These are phyloP conservation scores for Diplocarpon mali DNA, from an alignment of 2,329 filamentous ascomycete genomes.

Conservation along the genomic window DNA sequence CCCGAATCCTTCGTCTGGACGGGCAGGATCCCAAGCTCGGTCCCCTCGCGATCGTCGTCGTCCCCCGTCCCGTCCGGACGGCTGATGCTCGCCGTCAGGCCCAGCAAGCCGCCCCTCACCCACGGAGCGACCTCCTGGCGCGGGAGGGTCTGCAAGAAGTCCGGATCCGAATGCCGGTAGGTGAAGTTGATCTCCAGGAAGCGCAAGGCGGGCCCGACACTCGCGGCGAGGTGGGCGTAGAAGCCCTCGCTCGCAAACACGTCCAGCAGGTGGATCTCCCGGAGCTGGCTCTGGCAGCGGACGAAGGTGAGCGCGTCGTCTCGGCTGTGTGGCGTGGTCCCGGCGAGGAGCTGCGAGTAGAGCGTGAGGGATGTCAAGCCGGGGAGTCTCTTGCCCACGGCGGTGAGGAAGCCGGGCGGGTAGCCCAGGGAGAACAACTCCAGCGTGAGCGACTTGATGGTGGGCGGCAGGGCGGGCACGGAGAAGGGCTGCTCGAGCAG, in stretches of 20 bases:
- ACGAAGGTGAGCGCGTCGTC: slow-evolving; percentile 32
- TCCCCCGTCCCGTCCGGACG: slow-evolving; percentile 14
- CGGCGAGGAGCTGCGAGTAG: slow-evolving; percentile 35
- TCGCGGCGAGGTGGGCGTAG: slow-evolving; percentile 25
- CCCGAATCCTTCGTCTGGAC: slow-evolving; percentile 5
- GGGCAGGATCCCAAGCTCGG: slow-evolving; percentile 14
- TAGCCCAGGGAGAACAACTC: slow-evolving; percentile 39
- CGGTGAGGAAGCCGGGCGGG: slow-evolving; percentile 32
- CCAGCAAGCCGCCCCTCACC: slow-evolving; percentile 11
- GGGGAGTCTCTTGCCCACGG: slow-evolving; percentile 30
- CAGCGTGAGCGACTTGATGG: slow-evolving; percentile 34
- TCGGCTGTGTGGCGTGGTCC: slow-evolving; percentile 29
- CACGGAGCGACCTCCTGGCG: slow-evolving; percentile 10
- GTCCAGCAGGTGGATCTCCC: slow-evolving; percentile 36
- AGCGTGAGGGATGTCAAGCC: slow-evolving; percentile 34
- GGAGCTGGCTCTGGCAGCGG: slow-evolving; percentile 26
- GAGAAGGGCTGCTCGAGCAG: slow-evolving; percentile 27
- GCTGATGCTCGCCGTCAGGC: slow-evolving; percentile 12
- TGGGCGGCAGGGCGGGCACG: slow-evolving; percentile 30
- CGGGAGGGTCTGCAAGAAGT: slow-evolving; percentile 12
- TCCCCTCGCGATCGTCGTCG: slow-evolving; percentile 21
- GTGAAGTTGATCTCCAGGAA: slow-evolving; percentile 37
- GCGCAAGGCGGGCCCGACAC: slow-evolving; percentile 25
- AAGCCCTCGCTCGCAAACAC: slow-evolving; percentile 34
- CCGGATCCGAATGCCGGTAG: slow-evolving; percentile 30